Conservation (phyloP, 345 rosid species). For the Cardamine chenopodiifolia region DNA sequence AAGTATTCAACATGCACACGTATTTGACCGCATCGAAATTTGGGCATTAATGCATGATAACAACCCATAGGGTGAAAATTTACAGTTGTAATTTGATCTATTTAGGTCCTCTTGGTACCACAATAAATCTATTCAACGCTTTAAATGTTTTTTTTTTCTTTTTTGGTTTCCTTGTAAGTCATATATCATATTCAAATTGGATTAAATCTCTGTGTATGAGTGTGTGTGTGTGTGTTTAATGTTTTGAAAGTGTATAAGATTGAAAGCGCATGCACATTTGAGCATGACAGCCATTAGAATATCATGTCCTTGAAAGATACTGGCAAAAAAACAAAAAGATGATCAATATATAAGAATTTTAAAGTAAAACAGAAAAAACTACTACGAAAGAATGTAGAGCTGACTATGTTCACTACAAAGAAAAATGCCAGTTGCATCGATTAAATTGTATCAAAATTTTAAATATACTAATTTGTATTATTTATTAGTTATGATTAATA, state of each 20-base stretch:
- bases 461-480: too few species aligned
- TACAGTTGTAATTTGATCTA: conserved; percentile 16
- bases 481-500: too few species aligned
- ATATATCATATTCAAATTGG: neutral
- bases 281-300: neutral
- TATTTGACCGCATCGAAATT: neutral
- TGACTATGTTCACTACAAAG: too few species aligned
- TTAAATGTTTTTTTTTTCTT: neutral
- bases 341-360: neutral
- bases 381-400: neutral
- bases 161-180: neutral
- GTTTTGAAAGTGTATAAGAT: conserved; percentile 8
- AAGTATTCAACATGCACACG: neutral
- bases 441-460: too few species aligned
- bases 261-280: conserved; percentile 8
- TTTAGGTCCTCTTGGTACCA: conserved; percentile 15
- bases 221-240: neutral
- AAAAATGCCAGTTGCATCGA: too few species aligned
- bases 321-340: neutral
- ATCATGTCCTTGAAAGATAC: conserved; percentile 1
- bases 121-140: neutral
- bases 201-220: neutral
- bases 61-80: neutral
- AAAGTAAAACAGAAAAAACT: neutral
- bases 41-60: neutral